These are phyloP conservation scores for Trichaptum fuscoviolaceum DNA, from an alignment of 768 basidiomycete genomes.

Conservation along the genomic window DNA sequence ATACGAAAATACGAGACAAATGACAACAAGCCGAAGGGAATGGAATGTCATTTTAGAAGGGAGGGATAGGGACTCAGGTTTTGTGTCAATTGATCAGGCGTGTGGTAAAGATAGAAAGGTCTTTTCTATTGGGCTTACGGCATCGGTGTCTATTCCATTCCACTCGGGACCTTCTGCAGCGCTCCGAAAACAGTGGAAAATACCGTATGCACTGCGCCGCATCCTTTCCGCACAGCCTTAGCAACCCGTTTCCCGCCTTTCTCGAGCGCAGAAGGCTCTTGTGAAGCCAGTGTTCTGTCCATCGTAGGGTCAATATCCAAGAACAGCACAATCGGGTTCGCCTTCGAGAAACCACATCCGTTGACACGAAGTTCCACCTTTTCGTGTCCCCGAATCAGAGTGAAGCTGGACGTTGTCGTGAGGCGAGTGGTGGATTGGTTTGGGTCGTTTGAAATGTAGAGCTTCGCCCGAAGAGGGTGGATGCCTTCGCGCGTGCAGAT, in stretches of 20 bases:
- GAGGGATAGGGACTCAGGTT: too few species aligned
- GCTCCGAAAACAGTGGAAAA: neutral
- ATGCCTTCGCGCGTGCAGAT: constrained; percentile 1
- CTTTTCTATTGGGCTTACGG: too few species aligned
- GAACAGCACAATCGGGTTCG: neutral
- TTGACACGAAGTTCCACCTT: neutral
- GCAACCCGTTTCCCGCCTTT: neutral
- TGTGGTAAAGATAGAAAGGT: too few species aligned
- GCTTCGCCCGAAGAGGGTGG: neutral
- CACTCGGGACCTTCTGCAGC: neutral
- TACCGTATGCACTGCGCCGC: neutral
- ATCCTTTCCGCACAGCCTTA: neutral
- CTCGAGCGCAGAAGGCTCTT: neutral
- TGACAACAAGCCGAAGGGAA: too few species aligned
- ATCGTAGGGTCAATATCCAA: neutral
- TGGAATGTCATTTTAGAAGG: too few species aligned
- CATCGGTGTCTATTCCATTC: neutral
- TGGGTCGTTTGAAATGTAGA: neutral
- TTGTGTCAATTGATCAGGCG: too few species aligned
- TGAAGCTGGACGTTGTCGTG: neutral
- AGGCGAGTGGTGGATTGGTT: neutral
- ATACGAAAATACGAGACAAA: too few species aligned
- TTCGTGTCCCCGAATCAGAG: neutral
- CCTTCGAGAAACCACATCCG: neutral
- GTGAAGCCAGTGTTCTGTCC: neutral